A percentile compares a stretch with the other conserved stretches of the same genome.
These are phyloP conservation scores for Yamadazyma triangularis DNA, from an alignment of 1,139 yeast species.

Conservation along the genomic window DNA sequence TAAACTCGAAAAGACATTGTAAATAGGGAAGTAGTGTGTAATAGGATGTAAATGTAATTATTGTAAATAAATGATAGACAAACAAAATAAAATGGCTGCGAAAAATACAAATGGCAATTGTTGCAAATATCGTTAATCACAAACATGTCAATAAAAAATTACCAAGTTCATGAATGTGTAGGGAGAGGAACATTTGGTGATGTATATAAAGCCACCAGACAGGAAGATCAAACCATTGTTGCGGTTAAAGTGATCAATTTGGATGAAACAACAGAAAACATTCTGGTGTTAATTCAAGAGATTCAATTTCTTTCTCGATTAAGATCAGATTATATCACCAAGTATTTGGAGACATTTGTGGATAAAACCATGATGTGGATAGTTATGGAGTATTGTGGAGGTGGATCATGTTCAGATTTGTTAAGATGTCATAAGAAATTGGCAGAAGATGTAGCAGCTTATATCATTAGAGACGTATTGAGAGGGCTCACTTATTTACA, in stretches of 20 bases:
- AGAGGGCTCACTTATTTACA: conserved; percentile 70
- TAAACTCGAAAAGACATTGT: conserved; percentile 7
- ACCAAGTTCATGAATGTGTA: conserved; percentile 51
- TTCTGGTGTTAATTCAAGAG: conserved; percentile 62
- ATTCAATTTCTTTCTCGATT: conserved; percentile 66
- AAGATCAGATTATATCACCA: conserved; percentile 60
- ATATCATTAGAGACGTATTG: conserved; percentile 55
- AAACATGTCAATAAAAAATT: conserved; percentile 19
- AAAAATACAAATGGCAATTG: conserved; percentile 1
- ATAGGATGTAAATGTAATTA: no score
- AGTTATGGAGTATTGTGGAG: conserved; percentile 90
- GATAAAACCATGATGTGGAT: conserved; percentile 73
- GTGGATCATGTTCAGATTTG: conserved; percentile 83
- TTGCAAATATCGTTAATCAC: neutral
- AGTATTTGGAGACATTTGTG: conserved; percentile 59
- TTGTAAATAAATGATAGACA: no score
- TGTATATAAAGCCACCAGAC: conserved; percentile 62
- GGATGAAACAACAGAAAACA: conserved; percentile 71
- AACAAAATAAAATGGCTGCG: no score
- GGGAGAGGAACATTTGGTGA: conserved; percentile 89
- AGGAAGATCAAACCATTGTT: conserved; percentile 36
- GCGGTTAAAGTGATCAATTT: conserved; percentile 79
- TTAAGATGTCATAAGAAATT: conserved; percentile 48
- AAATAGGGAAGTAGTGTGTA: no score
- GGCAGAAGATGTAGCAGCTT: conserved; percentile 55